Conservation (phyloP, 139 green algal genomes). For the Dunaliella sp. region DNA sequence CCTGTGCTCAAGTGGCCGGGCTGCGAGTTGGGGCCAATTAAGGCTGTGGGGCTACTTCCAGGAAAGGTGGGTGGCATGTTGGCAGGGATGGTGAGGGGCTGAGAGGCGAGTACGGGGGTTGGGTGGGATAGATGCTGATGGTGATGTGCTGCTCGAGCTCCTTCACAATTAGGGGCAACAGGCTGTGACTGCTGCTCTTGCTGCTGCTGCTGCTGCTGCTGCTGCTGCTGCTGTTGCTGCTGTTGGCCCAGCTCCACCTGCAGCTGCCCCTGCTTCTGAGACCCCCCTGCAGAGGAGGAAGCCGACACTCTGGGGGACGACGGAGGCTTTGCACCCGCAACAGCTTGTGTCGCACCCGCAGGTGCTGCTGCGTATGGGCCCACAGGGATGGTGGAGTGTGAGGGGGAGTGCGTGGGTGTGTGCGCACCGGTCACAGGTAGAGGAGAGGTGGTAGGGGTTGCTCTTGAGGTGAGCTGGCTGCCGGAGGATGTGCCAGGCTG, state of each 20-base stretch:
- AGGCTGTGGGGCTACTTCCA: neutral
- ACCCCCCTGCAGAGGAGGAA: too few species aligned
- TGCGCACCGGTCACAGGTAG: neutral
- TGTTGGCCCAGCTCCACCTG: conserved; percentile 10
- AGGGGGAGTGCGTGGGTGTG: neutral
- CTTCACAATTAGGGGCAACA: too few species aligned
- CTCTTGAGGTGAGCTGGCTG: conserved; percentile 2
- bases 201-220: conserved; percentile 19
- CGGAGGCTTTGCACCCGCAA: too few species aligned
- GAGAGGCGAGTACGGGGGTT: neutral
- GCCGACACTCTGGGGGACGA: too few species aligned
- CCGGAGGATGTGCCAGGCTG: neutral
- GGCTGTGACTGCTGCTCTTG: neutral
- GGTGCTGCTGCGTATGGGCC: conserved; percentile 1
- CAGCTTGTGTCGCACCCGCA: too few species aligned
- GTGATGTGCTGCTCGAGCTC: neutral
- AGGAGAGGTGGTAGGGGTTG: neutral
- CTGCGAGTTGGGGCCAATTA: neutral
- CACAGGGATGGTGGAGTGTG: neutral
- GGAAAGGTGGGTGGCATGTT: neutral
- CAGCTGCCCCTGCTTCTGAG: conserved; percentile 22
- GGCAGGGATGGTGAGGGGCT: neutral
- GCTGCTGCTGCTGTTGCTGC: conserved; percentile 17
- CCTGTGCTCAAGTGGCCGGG: neutral
- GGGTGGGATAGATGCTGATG: neutral